Conservation (phyloP, 1,139 yeast genomes). For the Entelexis paramagnoliae region DNA sequence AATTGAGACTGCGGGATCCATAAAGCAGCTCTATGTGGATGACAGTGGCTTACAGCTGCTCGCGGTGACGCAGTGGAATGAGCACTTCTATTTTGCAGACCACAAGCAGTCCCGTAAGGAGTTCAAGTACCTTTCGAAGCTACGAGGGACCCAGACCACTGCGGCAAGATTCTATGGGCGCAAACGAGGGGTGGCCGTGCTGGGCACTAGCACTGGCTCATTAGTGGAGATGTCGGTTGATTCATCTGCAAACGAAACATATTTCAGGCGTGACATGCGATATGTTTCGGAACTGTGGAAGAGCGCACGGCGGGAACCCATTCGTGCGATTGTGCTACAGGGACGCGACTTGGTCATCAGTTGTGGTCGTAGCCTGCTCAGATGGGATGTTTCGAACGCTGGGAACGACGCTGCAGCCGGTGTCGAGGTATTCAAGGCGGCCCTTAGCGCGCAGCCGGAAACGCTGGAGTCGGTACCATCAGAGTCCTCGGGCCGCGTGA, state of each 20-base stretch:
- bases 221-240: constrained; percentile 42
- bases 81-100: constrained; percentile 39
- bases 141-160: constrained; percentile 37
- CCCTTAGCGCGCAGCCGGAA: background rate
- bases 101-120: constrained; percentile 33
- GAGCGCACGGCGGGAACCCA: constrained; percentile 25
- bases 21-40: constrained; percentile 39
- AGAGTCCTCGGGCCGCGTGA: background rate
- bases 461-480: background rate
- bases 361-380: constrained; percentile 35
- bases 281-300: constrained; percentile 36
- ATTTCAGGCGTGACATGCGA: constrained; percentile 37
- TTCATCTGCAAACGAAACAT: constrained; percentile 34
- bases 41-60: constrained; percentile 43
- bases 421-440: background rate
- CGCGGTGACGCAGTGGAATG: constrained; percentile 38
- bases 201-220: constrained; percentile 41
- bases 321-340: constrained; percentile 22
- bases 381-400: constrained; percentile 31
- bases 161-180: constrained; percentile 36
- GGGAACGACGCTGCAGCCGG: background rate
- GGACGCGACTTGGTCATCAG: constrained; percentile 30
- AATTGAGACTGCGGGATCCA: constrained; percentile 26
- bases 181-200: constrained; percentile 40
- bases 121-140: constrained; percentile 31